Evolutionary conservation across 2,329 filamentous ascomycete species (phyloP).

Genomic region (Emericellopsis cladophorae): DNA sequence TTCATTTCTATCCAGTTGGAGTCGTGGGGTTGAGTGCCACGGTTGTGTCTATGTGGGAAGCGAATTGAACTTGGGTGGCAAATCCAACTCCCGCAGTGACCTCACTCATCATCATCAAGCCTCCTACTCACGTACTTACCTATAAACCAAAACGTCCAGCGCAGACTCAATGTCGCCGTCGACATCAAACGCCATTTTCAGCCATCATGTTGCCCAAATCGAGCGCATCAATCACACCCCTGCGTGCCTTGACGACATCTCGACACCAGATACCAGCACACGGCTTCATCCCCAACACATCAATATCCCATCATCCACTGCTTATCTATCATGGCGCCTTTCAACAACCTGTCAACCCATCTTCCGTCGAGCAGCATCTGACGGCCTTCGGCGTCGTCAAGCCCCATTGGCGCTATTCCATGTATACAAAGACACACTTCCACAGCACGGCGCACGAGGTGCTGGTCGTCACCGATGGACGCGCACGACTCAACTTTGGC

Average conservation of each 20-base stretch:
- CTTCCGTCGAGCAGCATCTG: slow-evolving; percentile 44
- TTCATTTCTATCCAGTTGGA: too few species aligned
- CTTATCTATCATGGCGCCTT: slow-evolving; percentile 54
- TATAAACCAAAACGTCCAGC: too few species aligned
- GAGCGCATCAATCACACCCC: slow-evolving; percentile 13
- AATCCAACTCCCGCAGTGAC: too few species aligned
- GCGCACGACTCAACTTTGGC: slow-evolving; percentile 52
- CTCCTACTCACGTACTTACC: too few species aligned
- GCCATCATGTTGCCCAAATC: slow-evolving; percentile 1
- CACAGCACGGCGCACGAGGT: slow-evolving; percentile 58
- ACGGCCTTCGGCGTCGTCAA: slow-evolving; percentile 35
- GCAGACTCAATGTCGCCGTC: too few species aligned
- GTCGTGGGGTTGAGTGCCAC: too few species aligned
- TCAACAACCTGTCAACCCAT: slow-evolving; percentile 24
- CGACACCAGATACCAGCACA: slow-evolving; percentile 46
- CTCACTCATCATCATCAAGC: too few species aligned
- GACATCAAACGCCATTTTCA: too few species aligned
- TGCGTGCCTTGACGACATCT: slow-evolving; percentile 40
- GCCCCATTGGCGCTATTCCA: slow-evolving; percentile 57
- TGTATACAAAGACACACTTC: slow-evolving; percentile 55
- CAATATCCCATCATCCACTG: slow-evolving; percentile 48
- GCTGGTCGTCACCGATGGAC: slow-evolving; percentile 44
- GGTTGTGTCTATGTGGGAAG: too few species aligned
- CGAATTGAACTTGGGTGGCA: too few species aligned
- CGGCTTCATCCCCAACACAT: slow-evolving; percentile 48